Conservation (phyloP, 345 rosid genomes). For the Arabidopsis arenosa region DNA sequence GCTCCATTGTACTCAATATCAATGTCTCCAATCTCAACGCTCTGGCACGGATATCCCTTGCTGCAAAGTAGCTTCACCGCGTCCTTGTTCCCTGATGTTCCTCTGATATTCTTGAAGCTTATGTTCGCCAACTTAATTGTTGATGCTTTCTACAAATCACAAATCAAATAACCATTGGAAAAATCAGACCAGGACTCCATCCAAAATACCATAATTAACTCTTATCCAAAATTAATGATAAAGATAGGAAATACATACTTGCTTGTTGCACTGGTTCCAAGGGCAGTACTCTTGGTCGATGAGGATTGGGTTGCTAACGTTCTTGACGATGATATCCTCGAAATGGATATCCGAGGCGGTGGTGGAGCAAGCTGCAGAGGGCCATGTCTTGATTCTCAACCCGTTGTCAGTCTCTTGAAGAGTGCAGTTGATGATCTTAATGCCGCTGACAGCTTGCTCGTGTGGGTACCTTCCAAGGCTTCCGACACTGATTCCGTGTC, state of each 20-base stretch:
- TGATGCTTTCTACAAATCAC: conserved; percentile 43
- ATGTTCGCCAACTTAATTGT: conserved; percentile 52
- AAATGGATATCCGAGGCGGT: conserved; percentile 44
- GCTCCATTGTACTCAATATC: conserved; percentile 47
- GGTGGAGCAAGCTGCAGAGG: conserved; percentile 39
- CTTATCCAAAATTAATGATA: not conserved
- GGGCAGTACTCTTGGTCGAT: conserved; percentile 50
- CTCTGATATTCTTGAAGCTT: conserved; percentile 56
- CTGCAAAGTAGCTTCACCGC: conserved; percentile 61
- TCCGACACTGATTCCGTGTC: conserved; percentile 52
- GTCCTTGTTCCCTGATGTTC: conserved; percentile 52
- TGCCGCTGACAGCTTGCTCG: conserved; percentile 44
- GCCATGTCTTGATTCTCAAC: conserved; percentile 56
- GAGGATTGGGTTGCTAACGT: conserved; percentile 44
- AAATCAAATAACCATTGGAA: no score
- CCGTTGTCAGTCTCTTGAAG: conserved; percentile 48
- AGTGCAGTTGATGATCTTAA: conserved; percentile 42
- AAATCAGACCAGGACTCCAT: no score
- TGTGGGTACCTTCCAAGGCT: conserved; percentile 51
- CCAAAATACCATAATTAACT: no score
- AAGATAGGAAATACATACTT: conserved; percentile 9
- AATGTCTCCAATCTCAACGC: conserved; percentile 51
- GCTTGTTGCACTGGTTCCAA: conserved; percentile 47
- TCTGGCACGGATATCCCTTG: conserved; percentile 50
- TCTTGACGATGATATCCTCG: conserved; percentile 33